phyloP scores from a whole-genome alignment of 2,329 filamentous ascomycete genomes.

The Penicillium sp. region DNA sequence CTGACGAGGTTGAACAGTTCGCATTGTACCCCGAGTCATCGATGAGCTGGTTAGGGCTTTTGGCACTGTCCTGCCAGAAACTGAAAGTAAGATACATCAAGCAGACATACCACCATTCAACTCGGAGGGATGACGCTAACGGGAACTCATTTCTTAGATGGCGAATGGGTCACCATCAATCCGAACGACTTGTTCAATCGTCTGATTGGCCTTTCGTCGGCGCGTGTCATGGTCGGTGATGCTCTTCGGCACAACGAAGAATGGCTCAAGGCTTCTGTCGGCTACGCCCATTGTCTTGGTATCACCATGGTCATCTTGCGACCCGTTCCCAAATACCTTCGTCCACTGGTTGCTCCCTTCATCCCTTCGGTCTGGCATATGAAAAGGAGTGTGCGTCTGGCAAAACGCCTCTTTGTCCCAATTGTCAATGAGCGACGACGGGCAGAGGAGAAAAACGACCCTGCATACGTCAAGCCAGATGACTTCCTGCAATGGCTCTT shows the following conservation, averaged over 20 bases:
- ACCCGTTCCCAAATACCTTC: slow-evolving; percentile 35
- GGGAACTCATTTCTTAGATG: slow-evolving; percentile 8
- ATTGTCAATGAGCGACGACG: slow-evolving; percentile 34
- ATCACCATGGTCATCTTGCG: slow-evolving; percentile 35
- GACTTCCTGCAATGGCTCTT: slow-evolving; percentile 39
- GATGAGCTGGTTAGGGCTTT: slow-evolving; percentile 31
- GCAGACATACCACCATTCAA: background rate
- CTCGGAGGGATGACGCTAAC: background rate
- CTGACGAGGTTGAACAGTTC: slow-evolving; percentile 17
- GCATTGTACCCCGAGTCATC: slow-evolving; percentile 27
- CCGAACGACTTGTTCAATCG: slow-evolving; percentile 31
- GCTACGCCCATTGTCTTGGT: slow-evolving; percentile 40
- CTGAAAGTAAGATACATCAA: slow-evolving; percentile 17
- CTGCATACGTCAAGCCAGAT: slow-evolving; percentile 26
- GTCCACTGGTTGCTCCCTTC: slow-evolving; percentile 36
- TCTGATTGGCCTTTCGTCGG: slow-evolving; percentile 43
- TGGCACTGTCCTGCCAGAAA: slow-evolving; percentile 23
- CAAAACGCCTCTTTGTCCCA: slow-evolving; percentile 36
- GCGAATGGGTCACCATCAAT: slow-evolving; percentile 25
- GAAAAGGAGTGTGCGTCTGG: slow-evolving; percentile 30
- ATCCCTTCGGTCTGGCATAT: slow-evolving; percentile 39
- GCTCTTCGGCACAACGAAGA: slow-evolving; percentile 38
- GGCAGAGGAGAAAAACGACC: slow-evolving; percentile 18
- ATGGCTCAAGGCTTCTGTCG: slow-evolving; percentile 39
- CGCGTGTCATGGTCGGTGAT: slow-evolving; percentile 44